Evolutionary conservation across 1,284 basidiomycete genomes (phyloP).

Genomic region (Thecaphora frezii): DNA sequence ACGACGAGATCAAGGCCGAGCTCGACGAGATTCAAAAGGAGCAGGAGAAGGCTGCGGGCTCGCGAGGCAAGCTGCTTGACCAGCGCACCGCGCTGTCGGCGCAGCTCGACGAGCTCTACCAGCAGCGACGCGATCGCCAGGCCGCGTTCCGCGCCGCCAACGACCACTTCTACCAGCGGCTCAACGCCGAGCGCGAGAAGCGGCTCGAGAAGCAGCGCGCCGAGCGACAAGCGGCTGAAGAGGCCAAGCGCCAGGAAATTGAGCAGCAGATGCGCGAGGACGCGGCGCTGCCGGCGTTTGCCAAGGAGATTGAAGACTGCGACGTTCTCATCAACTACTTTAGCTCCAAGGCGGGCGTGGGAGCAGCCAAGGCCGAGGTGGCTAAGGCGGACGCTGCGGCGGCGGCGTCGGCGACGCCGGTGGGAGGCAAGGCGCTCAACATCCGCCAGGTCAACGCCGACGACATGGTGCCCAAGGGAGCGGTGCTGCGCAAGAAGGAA

Average conservation of each 20-base stretch:
- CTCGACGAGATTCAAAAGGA: conserved; percentile 83
- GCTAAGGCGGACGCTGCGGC: conserved; percentile 31
- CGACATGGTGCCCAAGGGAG: conserved; percentile 66
- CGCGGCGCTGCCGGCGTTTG: conserved; percentile 85
- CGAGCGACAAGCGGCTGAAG: conserved; percentile 81
- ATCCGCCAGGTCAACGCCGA: conserved; percentile 77
- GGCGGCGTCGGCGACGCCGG: conserved; percentile 57
- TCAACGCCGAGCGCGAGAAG: conserved; percentile 56
- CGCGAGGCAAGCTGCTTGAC: conserved; percentile 80
- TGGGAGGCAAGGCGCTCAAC: conserved; percentile 71
- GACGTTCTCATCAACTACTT: conserved; percentile 90
- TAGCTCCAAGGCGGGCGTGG: conserved; percentile 59
- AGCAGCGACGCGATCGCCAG: conserved; percentile 71
- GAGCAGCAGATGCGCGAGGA: conserved; percentile 84
- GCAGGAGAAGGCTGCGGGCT: conserved; percentile 80
- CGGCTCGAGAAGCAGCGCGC: conserved; percentile 77
- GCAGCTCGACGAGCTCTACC: conserved; percentile 69
- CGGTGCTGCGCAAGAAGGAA: conserved; percentile 77
- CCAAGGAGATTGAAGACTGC: conserved; percentile 93
- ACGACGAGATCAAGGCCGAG: conserved; percentile 80
- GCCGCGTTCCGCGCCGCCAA: conserved; percentile 50
- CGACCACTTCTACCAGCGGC: conserved; percentile 51
- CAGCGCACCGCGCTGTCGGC: conserved; percentile 74
- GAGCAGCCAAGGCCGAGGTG: conserved; percentile 20
- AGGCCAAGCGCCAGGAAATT: conserved; percentile 77